Conservation (phyloP, 139 green algal genomes). For the Dunaliella sp. region DNA sequence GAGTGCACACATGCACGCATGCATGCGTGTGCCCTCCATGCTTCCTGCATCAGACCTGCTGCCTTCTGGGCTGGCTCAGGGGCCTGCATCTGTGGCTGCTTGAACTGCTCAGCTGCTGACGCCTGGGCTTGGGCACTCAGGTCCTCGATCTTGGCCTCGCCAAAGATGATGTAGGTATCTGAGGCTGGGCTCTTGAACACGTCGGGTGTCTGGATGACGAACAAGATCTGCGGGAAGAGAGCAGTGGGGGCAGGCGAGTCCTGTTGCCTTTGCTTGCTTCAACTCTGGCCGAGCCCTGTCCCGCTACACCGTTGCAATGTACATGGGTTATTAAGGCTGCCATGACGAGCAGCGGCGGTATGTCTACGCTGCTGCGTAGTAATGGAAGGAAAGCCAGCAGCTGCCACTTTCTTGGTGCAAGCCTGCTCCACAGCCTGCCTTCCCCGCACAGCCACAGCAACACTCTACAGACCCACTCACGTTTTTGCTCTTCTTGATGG, state of each 20-base stretch:
- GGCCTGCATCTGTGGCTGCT: slow-evolving; percentile 36
- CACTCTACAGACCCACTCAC: slow-evolving; percentile 57
- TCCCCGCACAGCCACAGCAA: too few species aligned
- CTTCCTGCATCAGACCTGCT: not conserved
- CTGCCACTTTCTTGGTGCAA: too few species aligned
- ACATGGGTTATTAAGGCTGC: too few species aligned
- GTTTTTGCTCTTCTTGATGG: slow-evolving; percentile 99
- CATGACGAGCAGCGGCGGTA: too few species aligned
- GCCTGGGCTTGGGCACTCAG: slow-evolving; percentile 80
- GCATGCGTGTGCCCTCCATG: not conserved
- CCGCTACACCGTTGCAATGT: too few species aligned
- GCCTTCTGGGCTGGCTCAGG: slow-evolving; percentile 15
- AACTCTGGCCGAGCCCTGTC: too few species aligned
- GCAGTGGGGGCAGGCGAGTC: not conserved
- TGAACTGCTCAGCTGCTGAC: slow-evolving; percentile 86
- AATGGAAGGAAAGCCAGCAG: too few species aligned
- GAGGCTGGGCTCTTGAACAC: slow-evolving; percentile 95
- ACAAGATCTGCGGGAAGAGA: slow-evolving; percentile 88
- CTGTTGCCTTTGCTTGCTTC: too few species aligned
- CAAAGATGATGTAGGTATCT: slow-evolving; percentile 99
- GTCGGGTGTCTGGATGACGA: slow-evolving; percentile 95
- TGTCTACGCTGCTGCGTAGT: too few species aligned
- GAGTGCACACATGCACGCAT: not conserved
- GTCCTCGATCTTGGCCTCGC: slow-evolving; percentile 98
- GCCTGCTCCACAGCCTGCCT: too few species aligned